Evolutionary conservation across 2,329 filamentous ascomycete species (phyloP).

Genomic region (Fusarium circinatum): DNA sequence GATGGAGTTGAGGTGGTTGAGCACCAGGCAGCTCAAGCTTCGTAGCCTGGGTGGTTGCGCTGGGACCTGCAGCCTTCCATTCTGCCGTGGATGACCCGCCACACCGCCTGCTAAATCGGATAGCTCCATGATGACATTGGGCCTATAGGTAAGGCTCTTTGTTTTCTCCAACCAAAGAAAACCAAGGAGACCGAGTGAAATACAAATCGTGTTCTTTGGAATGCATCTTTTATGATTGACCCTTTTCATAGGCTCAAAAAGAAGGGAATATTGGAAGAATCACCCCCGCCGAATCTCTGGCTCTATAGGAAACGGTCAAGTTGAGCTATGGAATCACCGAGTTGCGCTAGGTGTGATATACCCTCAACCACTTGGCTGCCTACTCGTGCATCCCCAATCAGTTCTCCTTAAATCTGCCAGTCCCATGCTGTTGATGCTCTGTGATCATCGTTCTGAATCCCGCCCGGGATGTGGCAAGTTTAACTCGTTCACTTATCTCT

Average conservation of each 20-base stretch:
- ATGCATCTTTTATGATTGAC: too few species aligned
- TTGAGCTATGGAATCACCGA: background rate
- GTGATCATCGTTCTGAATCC: background rate
- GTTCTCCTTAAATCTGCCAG: background rate
- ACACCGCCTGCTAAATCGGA: slow-evolving; percentile 40
- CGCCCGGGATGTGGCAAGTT: background rate
- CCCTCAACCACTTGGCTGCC: background rate
- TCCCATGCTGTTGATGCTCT: background rate
- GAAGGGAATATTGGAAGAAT: background rate
- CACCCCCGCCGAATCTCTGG: background rate
- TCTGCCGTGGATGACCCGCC: slow-evolving; percentile 38
- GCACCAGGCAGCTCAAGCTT: slow-evolving; percentile 52
- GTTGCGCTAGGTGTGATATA: background rate
- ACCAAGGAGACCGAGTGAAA: too few species aligned
- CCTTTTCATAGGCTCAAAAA: too few species aligned
- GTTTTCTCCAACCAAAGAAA: background rate
- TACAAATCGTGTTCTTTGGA: too few species aligned
- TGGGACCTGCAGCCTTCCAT: slow-evolving; percentile 13
- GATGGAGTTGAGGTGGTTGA: slow-evolving; percentile 37
- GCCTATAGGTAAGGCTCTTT: background rate
- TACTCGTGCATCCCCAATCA: background rate
- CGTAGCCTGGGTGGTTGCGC: slow-evolving; percentile 47
- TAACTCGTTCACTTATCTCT: background rate
- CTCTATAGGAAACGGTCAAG: background rate
- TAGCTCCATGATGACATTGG: slow-evolving; percentile 30